A percentile compares a stretch with the other conserved stretches of the same genome.
Evolutionary conservation across 768 basidiomycete genomes (phyloP).

Genomic region (Xerocomus spinulosus): DNA sequence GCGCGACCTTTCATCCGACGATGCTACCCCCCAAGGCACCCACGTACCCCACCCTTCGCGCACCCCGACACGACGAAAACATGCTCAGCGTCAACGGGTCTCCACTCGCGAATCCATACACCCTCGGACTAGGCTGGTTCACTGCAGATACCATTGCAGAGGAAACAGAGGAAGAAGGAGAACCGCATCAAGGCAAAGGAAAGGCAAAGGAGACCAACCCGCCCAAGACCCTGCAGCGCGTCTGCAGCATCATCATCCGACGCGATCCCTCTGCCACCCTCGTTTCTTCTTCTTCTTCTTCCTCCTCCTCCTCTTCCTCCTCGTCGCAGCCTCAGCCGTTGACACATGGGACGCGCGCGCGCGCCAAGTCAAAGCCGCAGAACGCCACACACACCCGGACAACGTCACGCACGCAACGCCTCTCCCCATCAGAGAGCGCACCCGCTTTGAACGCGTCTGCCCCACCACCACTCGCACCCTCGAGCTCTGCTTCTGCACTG

Average conservation of each 20-base stretch:
- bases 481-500: slow-evolving; percentile 45
- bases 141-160: slow-evolving; percentile 32
- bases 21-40: slow-evolving; percentile 44
- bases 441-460: slow-evolving; percentile 16
- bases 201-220: slow-evolving; percentile 13
- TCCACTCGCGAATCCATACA: slow-evolving; percentile 74
- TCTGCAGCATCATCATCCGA: slow-evolving; percentile 59
- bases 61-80: slow-evolving; percentile 69
- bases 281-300: slow-evolving; percentile 29
- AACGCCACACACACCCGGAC: no score
- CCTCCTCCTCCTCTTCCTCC: slow-evolving; percentile 10
- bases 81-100: slow-evolving; percentile 82
- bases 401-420: no score
- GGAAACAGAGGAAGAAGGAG: slow-evolving; percentile 18
- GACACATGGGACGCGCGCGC: slow-evolving; percentile 36
- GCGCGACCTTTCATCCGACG: slow-evolving; percentile 66
- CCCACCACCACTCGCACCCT: slow-evolving; percentile 1
- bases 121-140: slow-evolving; percentile 61
- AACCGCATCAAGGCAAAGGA: slow-evolving; percentile 22
- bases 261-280: slow-evolving; percentile 49
- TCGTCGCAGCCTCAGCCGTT: slow-evolving; percentile 20
- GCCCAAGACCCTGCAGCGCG: slow-evolving; percentile 32
- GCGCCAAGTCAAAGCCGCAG: slow-evolving; percentile 51
- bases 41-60: slow-evolving; percentile 47
- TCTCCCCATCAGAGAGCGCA: no score